Evolutionary conservation across 768 basidiomycete genomes (phyloP).

Genomic region (Pleurotus citrinopileatus): DNA sequence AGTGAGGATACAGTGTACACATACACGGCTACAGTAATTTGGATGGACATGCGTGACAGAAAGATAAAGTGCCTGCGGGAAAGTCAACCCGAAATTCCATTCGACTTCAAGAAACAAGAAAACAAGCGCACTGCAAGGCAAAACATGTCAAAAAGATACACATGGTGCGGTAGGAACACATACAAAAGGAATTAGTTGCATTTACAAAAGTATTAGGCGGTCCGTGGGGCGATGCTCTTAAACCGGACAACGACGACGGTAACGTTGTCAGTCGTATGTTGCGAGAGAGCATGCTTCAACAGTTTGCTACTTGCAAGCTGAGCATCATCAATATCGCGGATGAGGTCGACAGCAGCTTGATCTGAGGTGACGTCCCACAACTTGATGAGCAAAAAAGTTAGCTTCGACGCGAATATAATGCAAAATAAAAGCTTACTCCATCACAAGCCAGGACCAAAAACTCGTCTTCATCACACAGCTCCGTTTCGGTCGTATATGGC

Average conservation of each 20-base stretch:
- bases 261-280: slow-evolving; percentile 94
- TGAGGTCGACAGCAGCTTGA: slow-evolving; percentile 85
- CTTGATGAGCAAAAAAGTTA: slow-evolving; percentile 37
- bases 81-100: too few relatives aligned
- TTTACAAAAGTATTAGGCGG: too few relatives aligned
- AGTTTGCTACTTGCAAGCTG: slow-evolving; percentile 76
- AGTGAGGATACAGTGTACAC: too few relatives aligned
- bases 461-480: slow-evolving; percentile 87
- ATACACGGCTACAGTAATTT: too few relatives aligned
- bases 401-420: background rate
- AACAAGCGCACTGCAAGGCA: too few relatives aligned
- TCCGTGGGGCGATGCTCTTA: slow-evolving; percentile 32
- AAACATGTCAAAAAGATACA: too few relatives aligned
- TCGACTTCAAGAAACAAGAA: too few relatives aligned
- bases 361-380: slow-evolving; percentile 96
- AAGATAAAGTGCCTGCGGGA: too few relatives aligned
- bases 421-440: slow-evolving; percentile 61
- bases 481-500: slow-evolving; percentile 98
- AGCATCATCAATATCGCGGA: slow-evolving; percentile 69
- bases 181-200: too few relatives aligned
- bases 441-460: slow-evolving; percentile 96
- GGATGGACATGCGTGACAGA: too few relatives aligned
- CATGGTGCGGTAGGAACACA: too few relatives aligned
- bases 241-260: slow-evolving; percentile 89
- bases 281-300: slow-evolving; percentile 79